Percentiles rank a stretch among this genome's conserved stretches.
Conservation (phyloP, 2,329 filamentous ascomycete genomes). For the Cercospora nicotianae region DNA sequence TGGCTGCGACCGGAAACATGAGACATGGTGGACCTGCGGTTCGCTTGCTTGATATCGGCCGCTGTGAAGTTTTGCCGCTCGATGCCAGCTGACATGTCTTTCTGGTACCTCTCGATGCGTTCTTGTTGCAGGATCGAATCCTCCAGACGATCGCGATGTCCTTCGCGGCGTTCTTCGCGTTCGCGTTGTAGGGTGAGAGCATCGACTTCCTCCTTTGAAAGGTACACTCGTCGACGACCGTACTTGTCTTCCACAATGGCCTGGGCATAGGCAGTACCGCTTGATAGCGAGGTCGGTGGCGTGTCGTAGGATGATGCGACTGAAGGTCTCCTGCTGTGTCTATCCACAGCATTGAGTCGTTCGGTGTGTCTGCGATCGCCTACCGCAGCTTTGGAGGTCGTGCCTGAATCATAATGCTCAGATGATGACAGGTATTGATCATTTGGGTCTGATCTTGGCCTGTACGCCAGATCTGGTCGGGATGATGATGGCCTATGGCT, state of each 20-base stretch:
- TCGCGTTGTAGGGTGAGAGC: conserved; percentile 24
- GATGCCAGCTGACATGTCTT: conserved; percentile 24
- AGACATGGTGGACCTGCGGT: conserved; percentile 20
- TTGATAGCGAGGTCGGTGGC: conserved; percentile 33
- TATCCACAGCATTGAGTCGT: conserved; percentile 24
- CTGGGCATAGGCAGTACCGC: conserved; percentile 26
- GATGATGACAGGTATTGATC: conserved; percentile 24
- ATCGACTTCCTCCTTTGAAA: conserved; percentile 30
- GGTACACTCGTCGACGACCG: conserved; percentile 31
- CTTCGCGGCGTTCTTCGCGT: conserved; percentile 18
- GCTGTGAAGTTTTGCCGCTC: conserved; percentile 32
- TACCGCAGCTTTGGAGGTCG: conserved; percentile 25
- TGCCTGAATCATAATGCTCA: conserved; percentile 32
- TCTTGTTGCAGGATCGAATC: conserved; percentile 22
- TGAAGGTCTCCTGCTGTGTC: conserved; percentile 36
- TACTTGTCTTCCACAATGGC: conserved; percentile 32
- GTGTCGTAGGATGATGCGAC: conserved; percentile 35
- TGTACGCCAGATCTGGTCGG: not conserved
- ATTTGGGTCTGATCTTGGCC: not conserved
- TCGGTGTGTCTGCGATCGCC: conserved; percentile 23
- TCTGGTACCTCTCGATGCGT: conserved; percentile 33
- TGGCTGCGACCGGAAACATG: conserved; percentile 33
- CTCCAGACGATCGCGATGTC: conserved; percentile 12
- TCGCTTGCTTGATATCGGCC: conserved; percentile 32
- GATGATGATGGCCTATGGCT: not conserved